Evolutionary conservation across 257 asterid genomes (phyloP).

Genomic region (Salvia rosmarinus): DNA sequence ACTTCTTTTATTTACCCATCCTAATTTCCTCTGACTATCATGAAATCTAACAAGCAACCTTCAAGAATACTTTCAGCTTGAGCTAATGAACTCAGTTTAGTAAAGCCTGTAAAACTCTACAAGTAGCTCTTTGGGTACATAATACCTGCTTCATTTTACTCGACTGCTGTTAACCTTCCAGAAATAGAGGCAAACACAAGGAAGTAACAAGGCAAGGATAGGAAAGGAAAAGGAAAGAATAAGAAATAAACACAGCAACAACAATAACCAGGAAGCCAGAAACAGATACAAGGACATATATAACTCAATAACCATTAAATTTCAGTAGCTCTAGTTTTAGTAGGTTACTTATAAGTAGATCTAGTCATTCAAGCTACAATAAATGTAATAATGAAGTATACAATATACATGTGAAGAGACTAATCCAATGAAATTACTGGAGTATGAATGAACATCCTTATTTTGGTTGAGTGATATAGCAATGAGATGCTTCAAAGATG

Average conservation of each 20-base stretch:
- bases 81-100: not conserved
- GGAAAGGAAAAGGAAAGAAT: not conserved
- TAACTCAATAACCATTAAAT: not conserved
- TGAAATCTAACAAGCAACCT: constrained; percentile 9
- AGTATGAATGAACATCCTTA: constrained; percentile 49
- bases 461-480: constrained; percentile 67
- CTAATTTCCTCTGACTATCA: constrained; percentile 6
- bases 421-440: constrained; percentile 21
- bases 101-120: not conserved
- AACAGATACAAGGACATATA: not conserved
- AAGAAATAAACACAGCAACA: not conserved
- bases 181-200: not conserved
- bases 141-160: not conserved
- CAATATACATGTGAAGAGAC: constrained; percentile 7
- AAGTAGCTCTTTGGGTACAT: not conserved
- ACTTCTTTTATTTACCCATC: constrained; percentile 4
- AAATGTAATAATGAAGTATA: constrained; percentile 6
- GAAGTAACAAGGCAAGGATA: not conserved
- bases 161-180: not conserved
- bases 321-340: not conserved
- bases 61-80: not conserved
- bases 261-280: constrained; percentile 2
- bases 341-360: constrained; percentile 10
- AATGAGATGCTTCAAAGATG: constrained; percentile 63
- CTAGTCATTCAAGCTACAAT: not conserved